These are phyloP conservation scores for Fraxinus quadrangulata DNA, from an alignment of 257 asterid species.

Conservation along the genomic window DNA sequence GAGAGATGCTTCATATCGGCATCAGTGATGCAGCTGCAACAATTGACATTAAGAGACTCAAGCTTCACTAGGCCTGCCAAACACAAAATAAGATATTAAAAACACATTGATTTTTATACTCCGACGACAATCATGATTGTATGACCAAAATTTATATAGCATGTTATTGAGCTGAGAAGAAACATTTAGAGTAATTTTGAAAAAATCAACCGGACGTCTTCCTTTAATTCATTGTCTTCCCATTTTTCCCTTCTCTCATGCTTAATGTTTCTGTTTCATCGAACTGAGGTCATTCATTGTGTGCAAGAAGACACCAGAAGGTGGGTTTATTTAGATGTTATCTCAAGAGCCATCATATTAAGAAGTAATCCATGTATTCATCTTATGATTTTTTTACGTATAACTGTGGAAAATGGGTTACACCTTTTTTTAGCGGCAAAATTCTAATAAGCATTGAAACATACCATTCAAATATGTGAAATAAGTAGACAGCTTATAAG, in stretches of 20 bases:
- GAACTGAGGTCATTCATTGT: not conserved
- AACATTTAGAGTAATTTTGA: not conserved
- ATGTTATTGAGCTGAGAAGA: not conserved
- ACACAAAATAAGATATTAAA: slow-evolving; percentile 22
- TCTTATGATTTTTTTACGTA: too few relatives aligned
- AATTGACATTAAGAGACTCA: slow-evolving; percentile 81
- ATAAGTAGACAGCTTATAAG: not conserved
- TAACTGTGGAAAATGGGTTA: not conserved
- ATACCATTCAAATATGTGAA: not conserved
- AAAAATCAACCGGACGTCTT: not conserved
- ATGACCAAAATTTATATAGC: not conserved
- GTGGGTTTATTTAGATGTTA: not conserved
- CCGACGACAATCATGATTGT: not conserved
- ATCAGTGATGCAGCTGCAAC: slow-evolving; percentile 90
- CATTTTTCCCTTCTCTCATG: not conserved
- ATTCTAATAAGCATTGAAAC: not conserved
- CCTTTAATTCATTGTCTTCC: not conserved
- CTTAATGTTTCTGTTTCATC: not conserved
- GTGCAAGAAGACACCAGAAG: not conserved
- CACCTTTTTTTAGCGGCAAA: not conserved
- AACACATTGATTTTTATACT: not conserved
- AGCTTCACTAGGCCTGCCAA: slow-evolving; percentile 81
- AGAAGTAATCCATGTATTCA: not conserved
- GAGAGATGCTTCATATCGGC: slow-evolving; percentile 83
- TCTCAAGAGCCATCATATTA: not conserved